A percentile compares a stretch with the other conserved stretches of the same genome.
Conservation (phyloP, 306 rosid genomes). For the Cyclanthera cordifolia region DNA sequence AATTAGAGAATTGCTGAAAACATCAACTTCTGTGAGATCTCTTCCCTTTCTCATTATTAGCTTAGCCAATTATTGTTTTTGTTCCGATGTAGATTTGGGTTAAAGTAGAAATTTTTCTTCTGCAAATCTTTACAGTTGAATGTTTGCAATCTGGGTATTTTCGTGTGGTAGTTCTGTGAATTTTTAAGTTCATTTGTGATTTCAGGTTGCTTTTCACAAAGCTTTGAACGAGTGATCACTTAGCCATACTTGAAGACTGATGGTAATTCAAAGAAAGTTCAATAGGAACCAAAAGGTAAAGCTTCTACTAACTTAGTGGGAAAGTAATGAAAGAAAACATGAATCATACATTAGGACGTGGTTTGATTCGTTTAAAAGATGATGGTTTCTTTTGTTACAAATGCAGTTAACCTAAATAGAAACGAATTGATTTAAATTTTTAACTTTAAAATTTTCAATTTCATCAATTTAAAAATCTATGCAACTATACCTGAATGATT, state of each 20-base stretch:
- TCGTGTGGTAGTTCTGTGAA: background rate
- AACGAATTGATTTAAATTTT: background rate
- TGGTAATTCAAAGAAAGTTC: background rate
- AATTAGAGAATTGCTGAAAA: conserved; percentile 88
- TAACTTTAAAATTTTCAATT: background rate
- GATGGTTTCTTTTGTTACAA: background rate
- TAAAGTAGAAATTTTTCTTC: background rate
- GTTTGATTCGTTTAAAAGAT: background rate
- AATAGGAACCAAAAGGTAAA: background rate
- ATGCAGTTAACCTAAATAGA: background rate
- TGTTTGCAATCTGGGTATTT: background rate
- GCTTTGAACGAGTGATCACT: conserved; percentile 42
- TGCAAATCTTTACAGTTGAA: background rate
- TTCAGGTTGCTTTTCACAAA: conserved; percentile 92
- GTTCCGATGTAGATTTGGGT: background rate
- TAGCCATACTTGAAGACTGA: background rate
- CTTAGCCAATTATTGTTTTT: background rate
- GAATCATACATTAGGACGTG: background rate
- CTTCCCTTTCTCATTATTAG: background rate
- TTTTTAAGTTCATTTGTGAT: conserved; percentile 6
- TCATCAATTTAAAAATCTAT: background rate
- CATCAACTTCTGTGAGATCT: conserved; percentile 80
- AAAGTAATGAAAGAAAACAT: background rate
- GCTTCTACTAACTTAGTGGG: background rate
- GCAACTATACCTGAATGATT: background rate